Evolutionary conservation across 345 rosid genomes (phyloP).

Genomic region (Excoecaria cochinchinensis): DNA sequence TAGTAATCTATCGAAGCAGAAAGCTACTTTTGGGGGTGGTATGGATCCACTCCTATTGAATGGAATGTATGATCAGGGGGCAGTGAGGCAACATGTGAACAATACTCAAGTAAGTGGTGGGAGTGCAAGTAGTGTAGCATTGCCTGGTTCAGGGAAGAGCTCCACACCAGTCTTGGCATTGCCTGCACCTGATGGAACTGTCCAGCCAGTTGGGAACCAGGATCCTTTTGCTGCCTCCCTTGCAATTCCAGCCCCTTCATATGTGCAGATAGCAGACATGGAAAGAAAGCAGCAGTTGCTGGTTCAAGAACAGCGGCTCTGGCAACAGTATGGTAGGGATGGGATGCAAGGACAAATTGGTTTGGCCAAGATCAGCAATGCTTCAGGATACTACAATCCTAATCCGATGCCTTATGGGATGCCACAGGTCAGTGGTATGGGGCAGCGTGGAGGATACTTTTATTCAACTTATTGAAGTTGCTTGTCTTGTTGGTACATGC

Average conservation of each 20-base stretch:
- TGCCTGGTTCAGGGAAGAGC: slow-evolving; percentile 17
- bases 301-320: slow-evolving; percentile 26
- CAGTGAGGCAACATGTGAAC: slow-evolving; percentile 29
- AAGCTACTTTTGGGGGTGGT: slow-evolving; percentile 24
- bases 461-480: slow-evolving; percentile 11
- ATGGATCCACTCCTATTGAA: slow-evolving; percentile 26
- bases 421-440: slow-evolving; percentile 20
- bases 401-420: slow-evolving; percentile 24
- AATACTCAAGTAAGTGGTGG: slow-evolving; percentile 18
- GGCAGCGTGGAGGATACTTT: slow-evolving; percentile 25
- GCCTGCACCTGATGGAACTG: slow-evolving; percentile 30
- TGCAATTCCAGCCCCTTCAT: slow-evolving; percentile 32
- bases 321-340: slow-evolving; percentile 29
- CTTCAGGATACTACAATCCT: slow-evolving; percentile 12
- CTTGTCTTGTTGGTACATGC: neutral
- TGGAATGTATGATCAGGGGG: slow-evolving; percentile 33
- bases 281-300: slow-evolving; percentile 31
- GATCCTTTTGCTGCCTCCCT: slow-evolving; percentile 33
- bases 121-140: slow-evolving; percentile 29
- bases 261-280: slow-evolving; percentile 33
- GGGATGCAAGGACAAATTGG: slow-evolving; percentile 30
- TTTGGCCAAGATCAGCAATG: slow-evolving; percentile 16
- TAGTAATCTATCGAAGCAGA: slow-evolving; percentile 28
- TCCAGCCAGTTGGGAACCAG: slow-evolving; percentile 22
- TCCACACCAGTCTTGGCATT: slow-evolving; percentile 23